Evolutionary conservation across 306 rosid genomes (phyloP), one percentile per base, ranked within the genome.

Genomic region (Malus asiatica): DNA sequence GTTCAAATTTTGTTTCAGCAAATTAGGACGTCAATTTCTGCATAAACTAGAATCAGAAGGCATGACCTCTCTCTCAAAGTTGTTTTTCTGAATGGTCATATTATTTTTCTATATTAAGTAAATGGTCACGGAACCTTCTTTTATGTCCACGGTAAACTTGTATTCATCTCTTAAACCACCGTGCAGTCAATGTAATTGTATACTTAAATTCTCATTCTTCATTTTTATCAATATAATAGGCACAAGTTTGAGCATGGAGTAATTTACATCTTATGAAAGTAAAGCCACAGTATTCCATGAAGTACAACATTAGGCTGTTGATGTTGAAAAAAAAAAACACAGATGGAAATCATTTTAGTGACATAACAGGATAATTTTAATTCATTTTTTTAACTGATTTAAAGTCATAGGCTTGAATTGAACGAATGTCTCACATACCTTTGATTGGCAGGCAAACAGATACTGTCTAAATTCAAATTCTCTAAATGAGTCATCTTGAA

Each of bases 401-500:
- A 15, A 5, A 20, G 55, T 51, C 55, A 51, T 18, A 51, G 20
- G 20, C 55, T 51, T 66, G 12, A 16, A 40, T 64, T 33, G 23
- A 78, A 4, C 14, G 3, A 46, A 68, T 59, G 85, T 81, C 23
- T 66, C 70, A 53, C 85, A 71, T 78, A 96, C 99, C 99, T 91
- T 93, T 78, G 98, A 79, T 83, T 89, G 97, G 79, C 98, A 90
- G 80, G 98, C 85, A 84, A 96, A 92, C 30, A 96, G 89, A 89
- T 96, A 96, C 80, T 96, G 99, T 84, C 96, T 81, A 86, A 96
- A 92, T 78, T 96, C 99, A 82, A 96, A 96, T 83, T 96, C 99
- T 89, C 99, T 83, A 80, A 96, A 92, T 8, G 97, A 90, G 78
- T 92, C 99, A 69, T 96, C 99, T 86, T 89, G 99, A 81, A 90